These are phyloP conservation scores for Candida nonsorbophila DNA, from an alignment of 805 yeast genomes.

Conservation along the genomic window DNA sequence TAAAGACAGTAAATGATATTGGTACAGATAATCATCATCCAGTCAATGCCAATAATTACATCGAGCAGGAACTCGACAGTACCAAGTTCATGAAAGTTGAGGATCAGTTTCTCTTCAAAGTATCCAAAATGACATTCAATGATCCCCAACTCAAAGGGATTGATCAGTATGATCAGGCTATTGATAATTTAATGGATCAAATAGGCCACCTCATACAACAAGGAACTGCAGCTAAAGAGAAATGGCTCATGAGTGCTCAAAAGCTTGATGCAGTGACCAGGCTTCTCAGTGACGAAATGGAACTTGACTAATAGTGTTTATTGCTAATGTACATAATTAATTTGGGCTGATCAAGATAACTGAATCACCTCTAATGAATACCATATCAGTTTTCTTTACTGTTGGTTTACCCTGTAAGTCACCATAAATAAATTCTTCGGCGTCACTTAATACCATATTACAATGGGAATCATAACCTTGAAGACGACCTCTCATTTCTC, in stretches of 20 bases:
- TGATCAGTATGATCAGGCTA: conserved; percentile 28
- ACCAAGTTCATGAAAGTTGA: conserved; percentile 6
- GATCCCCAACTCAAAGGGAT: conserved; percentile 8
- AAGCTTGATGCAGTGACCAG: conserved; percentile 23
- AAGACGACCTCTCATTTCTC: conserved; percentile 84
- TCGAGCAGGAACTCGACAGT: conserved; percentile 5
- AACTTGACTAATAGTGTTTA: conserved; percentile 1
- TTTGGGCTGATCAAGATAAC: conserved; percentile 71
- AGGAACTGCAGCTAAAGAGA: conserved; percentile 25
- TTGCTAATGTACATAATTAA: neutral
- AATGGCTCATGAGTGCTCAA: conserved; percentile 30
- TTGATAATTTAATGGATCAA: conserved; percentile 16
- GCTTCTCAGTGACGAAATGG: conserved; percentile 10
- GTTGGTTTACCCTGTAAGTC: conserved; percentile 30
- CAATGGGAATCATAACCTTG: conserved; percentile 97
- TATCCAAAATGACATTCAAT: conserved; percentile 5
- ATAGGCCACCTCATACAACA: conserved; percentile 24
- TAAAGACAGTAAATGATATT: conserved; percentile 3
- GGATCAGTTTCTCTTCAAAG: conserved; percentile 7
- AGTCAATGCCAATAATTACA: conserved; percentile 5
- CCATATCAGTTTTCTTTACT: conserved; percentile 73
- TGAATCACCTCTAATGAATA: conserved; percentile 96
- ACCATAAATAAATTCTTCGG: conserved; percentile 73
- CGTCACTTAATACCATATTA: conserved; percentile 91
- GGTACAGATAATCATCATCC: conserved; percentile 4